Base-by-base conservation (phyloP, 1,139 yeast species). In the Pichia sp. region DNA sequence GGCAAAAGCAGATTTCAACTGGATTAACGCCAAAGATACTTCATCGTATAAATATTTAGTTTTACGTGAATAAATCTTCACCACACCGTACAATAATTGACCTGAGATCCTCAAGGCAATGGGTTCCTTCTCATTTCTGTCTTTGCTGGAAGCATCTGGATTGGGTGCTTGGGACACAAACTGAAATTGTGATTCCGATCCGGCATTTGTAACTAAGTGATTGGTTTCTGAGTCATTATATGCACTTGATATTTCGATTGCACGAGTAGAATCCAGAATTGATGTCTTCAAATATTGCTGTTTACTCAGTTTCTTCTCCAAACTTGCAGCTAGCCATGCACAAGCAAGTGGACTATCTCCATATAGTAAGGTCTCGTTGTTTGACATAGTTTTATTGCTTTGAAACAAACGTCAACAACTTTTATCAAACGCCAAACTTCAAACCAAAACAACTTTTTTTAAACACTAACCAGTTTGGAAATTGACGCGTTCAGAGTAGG, bases 301-400 rank as follows among this genome's bases (percentile, higher is more conserved):
- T 59, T 85, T 85, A 40, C 95, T 75, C 40, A 90, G 72, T 55
- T 84, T 85, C 57, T 81, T 79, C 56, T 85, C 95, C 64, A 86
- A 74, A 60, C 86, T 88, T 33, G 96, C 92, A 3, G 97, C 97
- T 45, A 90, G 72, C 97, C 97, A 90, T 16, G 87, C 92, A 54
- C 83, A 85, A 5, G 95, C 95, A 55, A 88, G 68, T 2, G 95
- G 95, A 3, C 95, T 94, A 59, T 82, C 82, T 51, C 76, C 79
- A 7, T 85, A 68, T 28, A 79, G 66, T 43, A 78, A 62, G n/a
- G 40, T 31, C 27, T 27, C 32, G 5, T 27, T 37, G 10, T 23
- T 46, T 63, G 69, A 5, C 37, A 36, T 36, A 31, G 16, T 27
- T 35, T 37, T 27, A 29, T 32, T 4, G 7, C 29, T 26, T 28